These are phyloP conservation scores for Entophlyctis helioformis DNA, from an alignment of 192 early-diverging fungal species.

Conservation along the genomic window DNA sequence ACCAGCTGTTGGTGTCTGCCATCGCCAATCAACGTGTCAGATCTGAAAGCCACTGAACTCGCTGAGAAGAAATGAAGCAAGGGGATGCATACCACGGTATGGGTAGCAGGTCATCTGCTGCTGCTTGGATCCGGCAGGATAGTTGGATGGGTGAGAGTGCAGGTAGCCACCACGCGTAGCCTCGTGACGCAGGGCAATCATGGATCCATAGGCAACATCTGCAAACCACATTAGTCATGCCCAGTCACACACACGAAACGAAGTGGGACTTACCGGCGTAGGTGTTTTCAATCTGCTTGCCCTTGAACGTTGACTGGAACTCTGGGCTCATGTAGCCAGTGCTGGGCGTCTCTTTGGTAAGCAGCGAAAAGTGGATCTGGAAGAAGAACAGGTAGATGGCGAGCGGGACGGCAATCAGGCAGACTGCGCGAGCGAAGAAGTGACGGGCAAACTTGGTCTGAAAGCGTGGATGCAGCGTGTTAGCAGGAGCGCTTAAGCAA, in stretches of 20 bases:
- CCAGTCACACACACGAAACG: too few relatives aligned
- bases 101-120: slow-evolving; percentile 49
- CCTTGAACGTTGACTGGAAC: slow-evolving; percentile 35
- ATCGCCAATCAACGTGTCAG: too few relatives aligned
- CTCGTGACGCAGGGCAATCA: slow-evolving; percentile 51
- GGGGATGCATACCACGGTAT: too few relatives aligned
- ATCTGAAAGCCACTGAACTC: too few relatives aligned
- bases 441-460: slow-evolving; percentile 19
- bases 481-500: too few relatives aligned
- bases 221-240: neutral
- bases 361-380: slow-evolving; percentile 30
- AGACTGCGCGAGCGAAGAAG: slow-evolving; percentile 31
- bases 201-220: slow-evolving; percentile 55
- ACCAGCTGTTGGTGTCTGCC: too few relatives aligned
- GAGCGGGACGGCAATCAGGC: slow-evolving; percentile 34
- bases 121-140: slow-evolving; percentile 68
- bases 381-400: slow-evolving; percentile 32
- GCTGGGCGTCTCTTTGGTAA: slow-evolving; percentile 23
- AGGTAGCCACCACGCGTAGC: slow-evolving; percentile 64
- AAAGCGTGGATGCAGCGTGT: too few relatives aligned
- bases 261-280: slow-evolving; percentile 2
- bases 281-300: slow-evolving; percentile 22
- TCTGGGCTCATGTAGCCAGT: slow-evolving; percentile 40
- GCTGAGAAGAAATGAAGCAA: too few relatives aligned
- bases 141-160: slow-evolving; percentile 55